Conservation (phyloP, 345 rosid genomes). For the Gossypioides kirkii region DNA sequence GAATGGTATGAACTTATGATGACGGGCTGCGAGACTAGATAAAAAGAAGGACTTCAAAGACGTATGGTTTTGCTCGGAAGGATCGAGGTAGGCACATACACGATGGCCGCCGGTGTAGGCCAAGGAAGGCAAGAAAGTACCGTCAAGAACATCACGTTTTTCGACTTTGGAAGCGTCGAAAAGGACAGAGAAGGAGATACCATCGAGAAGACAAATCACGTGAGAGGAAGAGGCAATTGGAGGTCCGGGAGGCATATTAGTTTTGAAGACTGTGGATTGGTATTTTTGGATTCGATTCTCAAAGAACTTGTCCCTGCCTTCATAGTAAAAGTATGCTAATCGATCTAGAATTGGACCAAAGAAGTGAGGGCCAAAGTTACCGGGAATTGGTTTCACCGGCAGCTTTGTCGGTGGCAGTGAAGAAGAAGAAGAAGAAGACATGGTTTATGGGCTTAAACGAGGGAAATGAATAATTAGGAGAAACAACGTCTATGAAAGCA, state of each 20-base stretch:
- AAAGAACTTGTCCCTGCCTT: conserved; percentile 22
- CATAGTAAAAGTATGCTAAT: conserved; percentile 41
- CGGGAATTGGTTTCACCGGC: conserved; percentile 35
- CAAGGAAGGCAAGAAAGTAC: conserved; percentile 39
- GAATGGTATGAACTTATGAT: conserved; percentile 19
- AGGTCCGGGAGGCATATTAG: no score
- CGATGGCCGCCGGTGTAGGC: conserved; percentile 40
- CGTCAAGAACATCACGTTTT: conserved; percentile 30
- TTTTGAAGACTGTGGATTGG: no score
- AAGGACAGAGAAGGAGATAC: conserved; percentile 37
- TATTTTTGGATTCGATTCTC: no score
- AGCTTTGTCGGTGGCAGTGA: conserved; percentile 2
- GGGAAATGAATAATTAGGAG: not conserved
- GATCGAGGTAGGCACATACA: conserved; percentile 36
- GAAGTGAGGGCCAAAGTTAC: conserved; percentile 30
- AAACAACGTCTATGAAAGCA: not conserved
- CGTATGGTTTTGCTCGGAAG: conserved; percentile 36
- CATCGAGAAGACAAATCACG: not conserved
- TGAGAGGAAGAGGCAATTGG: no score
- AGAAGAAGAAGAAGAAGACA: conserved; percentile 11
- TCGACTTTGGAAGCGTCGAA: conserved; percentile 41
- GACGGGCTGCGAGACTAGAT: conserved; percentile 17
- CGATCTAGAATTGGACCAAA: conserved; percentile 41
- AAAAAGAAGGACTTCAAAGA: conserved; percentile 28
- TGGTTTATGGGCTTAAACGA: not conserved